These are phyloP conservation scores for Seminavis robusta DNA, from an alignment of 108 stramenopile genomes.

Conservation along the genomic window DNA sequence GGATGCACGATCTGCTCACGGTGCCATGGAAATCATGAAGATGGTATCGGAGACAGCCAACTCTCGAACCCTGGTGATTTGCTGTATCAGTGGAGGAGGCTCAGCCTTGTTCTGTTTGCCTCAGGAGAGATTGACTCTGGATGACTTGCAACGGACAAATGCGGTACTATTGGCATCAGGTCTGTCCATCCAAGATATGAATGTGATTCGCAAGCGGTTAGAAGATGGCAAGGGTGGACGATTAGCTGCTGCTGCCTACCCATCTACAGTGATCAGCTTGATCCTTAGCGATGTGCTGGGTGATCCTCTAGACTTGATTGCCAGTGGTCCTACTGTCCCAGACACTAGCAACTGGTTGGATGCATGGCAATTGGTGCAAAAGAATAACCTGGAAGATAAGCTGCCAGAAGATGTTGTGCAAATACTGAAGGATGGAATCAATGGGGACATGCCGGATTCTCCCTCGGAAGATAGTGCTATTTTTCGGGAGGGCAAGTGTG, in stretches of 20 bases:
- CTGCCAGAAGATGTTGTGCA: conserved; percentile 22
- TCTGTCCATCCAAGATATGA: conserved; percentile 84
- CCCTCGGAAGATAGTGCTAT: conserved; percentile 45
- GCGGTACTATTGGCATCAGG: conserved; percentile 58
- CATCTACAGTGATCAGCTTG: conserved; percentile 25
- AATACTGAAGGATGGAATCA: conserved; percentile 19
- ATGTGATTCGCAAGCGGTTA: conserved; percentile 75
- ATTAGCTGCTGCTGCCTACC: conserved; percentile 52
- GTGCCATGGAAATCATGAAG: conserved; percentile 51
- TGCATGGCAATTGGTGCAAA: conserved; percentile 50
- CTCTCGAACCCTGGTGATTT: conserved; percentile 40
- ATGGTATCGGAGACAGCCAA: conserved; percentile 15
- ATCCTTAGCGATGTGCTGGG: conserved; percentile 70
- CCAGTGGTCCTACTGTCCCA: conserved; percentile 82
- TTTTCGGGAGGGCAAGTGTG: conserved; percentile 34
- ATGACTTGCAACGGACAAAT: conserved; percentile 63
- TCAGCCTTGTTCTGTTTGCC: conserved; percentile 81
- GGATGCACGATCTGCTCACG: conserved; percentile 62
- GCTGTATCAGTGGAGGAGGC: conserved; percentile 82
- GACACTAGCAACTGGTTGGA: conserved; percentile 59
- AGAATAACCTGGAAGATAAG: conserved; percentile 8
- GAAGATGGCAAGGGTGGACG: conserved; percentile 79
- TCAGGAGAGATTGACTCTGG: conserved; percentile 40
- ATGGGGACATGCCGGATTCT: conserved; percentile 41
- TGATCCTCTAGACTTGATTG: conserved; percentile 88